phyloP scores from a whole-genome alignment of 1,284 basidiomycete species.

The Phylloporus sp. region DNA sequence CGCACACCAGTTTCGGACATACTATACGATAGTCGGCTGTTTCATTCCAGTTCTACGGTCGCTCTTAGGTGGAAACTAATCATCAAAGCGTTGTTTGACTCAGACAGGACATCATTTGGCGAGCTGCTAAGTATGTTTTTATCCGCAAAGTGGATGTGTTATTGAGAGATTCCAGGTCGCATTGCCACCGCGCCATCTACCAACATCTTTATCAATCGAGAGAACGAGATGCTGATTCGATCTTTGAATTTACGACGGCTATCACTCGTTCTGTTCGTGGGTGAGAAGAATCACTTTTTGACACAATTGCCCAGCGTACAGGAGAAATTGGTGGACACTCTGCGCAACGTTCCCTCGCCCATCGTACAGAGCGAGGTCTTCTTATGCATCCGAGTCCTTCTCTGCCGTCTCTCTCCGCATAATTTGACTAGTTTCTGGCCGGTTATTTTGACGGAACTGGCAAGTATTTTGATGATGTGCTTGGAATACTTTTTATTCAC shows the following conservation, averaged over 20 bases:
- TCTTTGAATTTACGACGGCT: slow-evolving; percentile 89
- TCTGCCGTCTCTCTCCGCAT: slow-evolving; percentile 91
- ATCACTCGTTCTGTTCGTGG: slow-evolving; percentile 85
- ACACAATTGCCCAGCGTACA: slow-evolving; percentile 92
- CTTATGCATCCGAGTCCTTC: slow-evolving; percentile 89
- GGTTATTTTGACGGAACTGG: slow-evolving; percentile 91
- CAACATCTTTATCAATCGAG: slow-evolving; percentile 96
- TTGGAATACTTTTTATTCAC: slow-evolving; percentile 22
- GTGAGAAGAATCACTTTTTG: slow-evolving; percentile 90
- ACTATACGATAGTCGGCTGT: slow-evolving; percentile 87
- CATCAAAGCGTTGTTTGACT: slow-evolving; percentile 81
- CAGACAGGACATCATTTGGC: slow-evolving; percentile 86
- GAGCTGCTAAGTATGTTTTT: slow-evolving; percentile 78
- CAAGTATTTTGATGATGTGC: slow-evolving; percentile 44
- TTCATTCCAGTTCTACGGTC: slow-evolving; percentile 70
- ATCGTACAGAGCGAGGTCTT: slow-evolving; percentile 94
- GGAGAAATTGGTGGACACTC: slow-evolving; percentile 94
- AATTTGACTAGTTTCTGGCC: slow-evolving; percentile 98
- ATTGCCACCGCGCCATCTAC: slow-evolving; percentile 88
- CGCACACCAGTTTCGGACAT: slow-evolving; percentile 80
- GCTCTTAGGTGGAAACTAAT: slow-evolving; percentile 81
- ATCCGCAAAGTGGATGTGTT: slow-evolving; percentile 10
- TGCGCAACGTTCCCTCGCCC: slow-evolving; percentile 83
- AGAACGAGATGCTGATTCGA: slow-evolving; percentile 91
- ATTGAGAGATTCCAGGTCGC: slow-evolving; percentile 60